Base-by-base conservation (phyloP, 306 rosid genomes). In the Castanea sativa region DNA sequence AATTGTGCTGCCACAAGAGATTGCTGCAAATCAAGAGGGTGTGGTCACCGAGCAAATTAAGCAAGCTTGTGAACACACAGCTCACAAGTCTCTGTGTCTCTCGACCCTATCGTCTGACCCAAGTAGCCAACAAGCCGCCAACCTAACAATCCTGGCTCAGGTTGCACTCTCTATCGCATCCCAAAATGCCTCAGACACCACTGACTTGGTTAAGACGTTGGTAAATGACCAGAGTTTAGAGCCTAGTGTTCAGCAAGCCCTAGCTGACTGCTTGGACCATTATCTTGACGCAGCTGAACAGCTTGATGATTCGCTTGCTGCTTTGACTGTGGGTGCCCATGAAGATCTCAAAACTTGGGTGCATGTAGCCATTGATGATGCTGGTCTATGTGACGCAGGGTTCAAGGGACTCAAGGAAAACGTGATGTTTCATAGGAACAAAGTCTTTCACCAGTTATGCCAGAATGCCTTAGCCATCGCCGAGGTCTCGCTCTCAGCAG, bases 321-420 rank as follows among this genome's bases (percentile, higher is more conserved):
- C 89, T 0, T 30, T 86, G 0, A 19, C 55, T 27, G 15, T 14
- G 0, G 3, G 33, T 1, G 5, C 45, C 1, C 13, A 55, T 15
- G 10, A 2, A 0, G 89, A 85, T 16, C 53, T 82, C 0, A 16
- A 63, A 0, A 0, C 32, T 2, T 85, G 91, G 91, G 73, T 88
- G 8, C 61, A 73, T 32, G 87, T 78, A 43, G 89, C 89, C 1
- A 52, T 77, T 65, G 85, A 76, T 76, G 85, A 86, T 2, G 76
- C 78, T 30, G 35, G 33, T 1, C 73, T 85, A 55, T 86, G 89
- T 6, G 79, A 70, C 18, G 73, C 21, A 18, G 74, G 80, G 19
- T 74, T 83, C 19, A 33, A 80, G 4, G 87, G 85, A 2, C 32
- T 27, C 1, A 82, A 83, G 11, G 45, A 41, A 14, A 55, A 58